Evolutionary conservation across 2,329 filamentous ascomycete species (phyloP), one percentile per base, ranked within the genome.

Genomic region (Drechslerella coelobrocha): DNA sequence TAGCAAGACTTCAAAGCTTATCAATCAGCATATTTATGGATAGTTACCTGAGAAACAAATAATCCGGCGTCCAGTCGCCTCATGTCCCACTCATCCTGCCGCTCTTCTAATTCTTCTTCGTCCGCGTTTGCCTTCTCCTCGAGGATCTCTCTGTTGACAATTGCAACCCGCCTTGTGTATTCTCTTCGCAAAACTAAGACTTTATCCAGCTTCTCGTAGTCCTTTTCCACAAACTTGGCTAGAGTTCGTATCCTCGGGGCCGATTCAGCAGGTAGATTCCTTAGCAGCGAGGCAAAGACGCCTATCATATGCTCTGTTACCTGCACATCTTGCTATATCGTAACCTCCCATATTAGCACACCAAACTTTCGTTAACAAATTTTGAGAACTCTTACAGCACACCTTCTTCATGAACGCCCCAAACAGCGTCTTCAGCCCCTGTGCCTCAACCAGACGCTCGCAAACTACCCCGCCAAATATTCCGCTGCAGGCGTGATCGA

Each of bases 201-300:
- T 77, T 88, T 90, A 4, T 78, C 81, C 37, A 91, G 86, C 82
- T 97, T 97, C 74, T 88, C 91, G 78, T 95, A 96, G 73, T 96
- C 88, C 77, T 91, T 96, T 78, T 99, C 94, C 17, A 96, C 89
- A 76, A 97, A 97, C 77, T 99, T 99, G 51, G 92, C 93, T 2
- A 97, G 83, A 0, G 89, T 85, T 2, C 94, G 86, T 75, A 97
- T 95, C 4, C 94, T 85, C 29, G 88, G 84, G 0, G 90, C 83
- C 1, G 90, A 92, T 29, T 91, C 86, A 14, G 87, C 89, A 0
- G 92, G 92, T 0, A 99, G 79, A 2, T 88, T 83, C 23, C 92
- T 88, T 0, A 99, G 82, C 78, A 99, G 84, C 0, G 89, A 90
- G 0, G 90, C 86, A 73, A 97, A 92, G 8, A 97, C 89, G 7